Evolutionary conservation across 352 stramenopile genomes (phyloP).

Genomic region (Elongisporangium prolatum): DNA sequence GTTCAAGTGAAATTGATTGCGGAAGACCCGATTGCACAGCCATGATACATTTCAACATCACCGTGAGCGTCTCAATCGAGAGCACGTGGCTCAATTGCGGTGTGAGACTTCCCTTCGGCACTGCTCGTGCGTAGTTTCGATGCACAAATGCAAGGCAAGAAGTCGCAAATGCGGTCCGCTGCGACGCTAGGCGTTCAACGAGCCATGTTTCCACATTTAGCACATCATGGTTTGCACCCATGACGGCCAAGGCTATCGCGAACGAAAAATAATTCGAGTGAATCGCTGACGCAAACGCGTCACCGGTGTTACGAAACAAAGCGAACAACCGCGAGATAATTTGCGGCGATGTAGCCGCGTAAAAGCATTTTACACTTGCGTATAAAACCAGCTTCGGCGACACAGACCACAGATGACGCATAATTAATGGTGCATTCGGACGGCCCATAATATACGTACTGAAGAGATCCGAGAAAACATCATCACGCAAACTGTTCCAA

Average conservation of each 20-base stretch:
- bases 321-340: conserved; percentile 82
- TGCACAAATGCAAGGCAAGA: conserved; percentile 83
- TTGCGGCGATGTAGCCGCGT: conserved; percentile 67
- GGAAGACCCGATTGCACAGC: conserved; percentile 65
- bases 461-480: conserved; percentile 87
- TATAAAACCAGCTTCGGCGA: conserved; percentile 84
- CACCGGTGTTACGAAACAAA: conserved; percentile 80
- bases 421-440: conserved; percentile 83
- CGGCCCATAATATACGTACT: conserved; percentile 83
- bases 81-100: conserved; percentile 74
- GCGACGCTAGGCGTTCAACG: conserved; percentile 66
- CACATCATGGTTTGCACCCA: conserved; percentile 85
- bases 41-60: conserved; percentile 82
- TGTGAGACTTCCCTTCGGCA: conserved; percentile 80
- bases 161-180: conserved; percentile 81
- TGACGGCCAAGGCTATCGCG: conserved; percentile 70
- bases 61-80: conserved; percentile 79
- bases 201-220: conserved; percentile 82
- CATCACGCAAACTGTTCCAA: conserved; percentile 80
- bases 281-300: conserved; percentile 75
- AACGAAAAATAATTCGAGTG: conserved; percentile 90
- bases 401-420: conserved; percentile 85
- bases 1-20: conserved; percentile 64
- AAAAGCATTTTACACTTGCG: conserved; percentile 85
- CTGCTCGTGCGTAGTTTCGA: conserved; percentile 75